Base-by-base conservation (phyloP, 257 asterid species). In the Solanum tarapatanum region DNA sequence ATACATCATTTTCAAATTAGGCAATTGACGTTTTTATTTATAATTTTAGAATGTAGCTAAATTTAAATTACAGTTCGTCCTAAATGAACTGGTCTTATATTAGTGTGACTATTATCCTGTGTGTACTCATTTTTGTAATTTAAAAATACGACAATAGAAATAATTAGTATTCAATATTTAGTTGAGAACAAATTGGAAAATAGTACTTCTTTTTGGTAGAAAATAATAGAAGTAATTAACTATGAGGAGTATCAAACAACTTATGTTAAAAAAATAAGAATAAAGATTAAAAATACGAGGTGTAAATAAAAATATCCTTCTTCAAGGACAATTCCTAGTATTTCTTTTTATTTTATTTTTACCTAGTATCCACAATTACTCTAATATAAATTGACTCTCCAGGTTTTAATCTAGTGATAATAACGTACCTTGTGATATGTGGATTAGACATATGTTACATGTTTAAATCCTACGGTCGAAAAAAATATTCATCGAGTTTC, bases 381-480 rank as follows among this genome's bases (percentile, higher is more conserved):
- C 69, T 21, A 60, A 60, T 23, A 60, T 60, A 60, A 8, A 11
- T 60, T 60, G 26, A 9, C 11, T 60, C 11, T 62, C 6, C 16
- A 26, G 33, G 1, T 9, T 62, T 8, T 62, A 62, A 8, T 64
- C 17, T 10, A 64, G 17, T 11, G 72, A 28, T 64, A 64, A 64
- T 0, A n/a, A 5, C 6, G 3, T 64, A n/a, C 0, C 28, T 64
- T 6, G 8, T 64, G 72, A n/a, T 64, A 8, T 64, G 6, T 24
- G 32, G 3, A 8, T 64, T 64, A 24, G 12, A 11, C 24, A n/a
- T 11, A n/a, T 68, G 9, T 12, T 3, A 68, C 16, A 12, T 14
- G 1, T 26, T 26, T 12, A 11, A 3, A 23, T 60, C 6, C 3
- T 60, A 23, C 26, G 13, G 0, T 0, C 10, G 0, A 43, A 1